These are phyloP conservation scores for Leersia perrieri DNA, from an alignment of 176 grass and related monocot genomes.

Conservation along the genomic window DNA sequence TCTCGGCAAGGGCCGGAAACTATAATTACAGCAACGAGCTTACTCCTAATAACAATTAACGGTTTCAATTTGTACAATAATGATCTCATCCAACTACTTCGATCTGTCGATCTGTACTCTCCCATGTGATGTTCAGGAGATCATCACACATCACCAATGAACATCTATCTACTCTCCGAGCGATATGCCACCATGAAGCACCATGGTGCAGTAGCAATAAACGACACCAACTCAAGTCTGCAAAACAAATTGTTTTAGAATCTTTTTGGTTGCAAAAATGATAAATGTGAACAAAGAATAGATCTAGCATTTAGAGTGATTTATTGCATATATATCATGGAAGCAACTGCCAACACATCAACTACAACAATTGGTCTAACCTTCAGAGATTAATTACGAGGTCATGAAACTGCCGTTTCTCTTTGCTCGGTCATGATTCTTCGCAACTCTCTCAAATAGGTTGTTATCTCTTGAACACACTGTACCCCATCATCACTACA, in stretches of 20 bases:
- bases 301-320: not conserved
- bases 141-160: not conserved
- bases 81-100: not conserved
- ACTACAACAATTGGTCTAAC: constrained; percentile 20
- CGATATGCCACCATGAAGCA: not conserved
- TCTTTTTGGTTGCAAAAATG: not conserved
- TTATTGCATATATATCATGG: not conserved
- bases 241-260: not conserved
- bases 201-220: not conserved
- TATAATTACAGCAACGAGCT: constrained; percentile 8
- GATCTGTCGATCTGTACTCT: not conserved
- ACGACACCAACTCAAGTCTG: not conserved
- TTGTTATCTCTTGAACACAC: constrained; percentile 59
- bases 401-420: constrained; percentile 23
- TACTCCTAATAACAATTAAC: constrained; percentile 22
- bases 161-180: not conserved
- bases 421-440: constrained; percentile 46
- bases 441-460: constrained; percentile 53
- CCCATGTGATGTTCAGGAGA: not conserved
- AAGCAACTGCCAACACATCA: not conserved
- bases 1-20: not conserved
- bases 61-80: constrained; percentile 18
- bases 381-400: constrained; percentile 32
- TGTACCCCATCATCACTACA: constrained; percentile 44
- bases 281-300: not conserved